Base-by-base conservation (phyloP, 2,329 filamentous ascomycete species). In the Botrytis fabae region DNA sequence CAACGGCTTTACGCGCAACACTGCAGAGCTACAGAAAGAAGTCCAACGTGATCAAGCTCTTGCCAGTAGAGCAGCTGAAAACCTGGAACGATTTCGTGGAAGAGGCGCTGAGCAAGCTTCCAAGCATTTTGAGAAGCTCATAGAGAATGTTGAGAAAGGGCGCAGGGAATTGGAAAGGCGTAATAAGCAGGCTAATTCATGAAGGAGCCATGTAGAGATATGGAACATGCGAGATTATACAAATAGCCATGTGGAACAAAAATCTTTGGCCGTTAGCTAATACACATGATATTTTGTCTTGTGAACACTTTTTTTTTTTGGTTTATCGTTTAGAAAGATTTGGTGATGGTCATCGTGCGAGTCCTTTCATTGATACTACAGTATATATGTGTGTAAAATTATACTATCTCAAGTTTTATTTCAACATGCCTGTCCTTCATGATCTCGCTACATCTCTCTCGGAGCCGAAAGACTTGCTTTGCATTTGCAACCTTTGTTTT, bases 81-180 rank as follows among this genome's bases (percentile, higher is more conserved):
- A 57, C 1, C 28, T 59, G 14, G 48, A 42, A 7, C 48, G 65
- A 44, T 22, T 40, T 1, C 65, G 65, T 6, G 65, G 68, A 5
- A 60, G 48, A 38, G 40, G 40, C 28, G 68, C 68, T 4, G 68
- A 46, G 40, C 22, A 63, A 48, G 57, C 54, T 35, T 57, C 59
- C 16, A 28, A n/a, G 40, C 12, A 63, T 42, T 69, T 69, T 32
- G 65, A 69, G 25, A 38, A n/a, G 65, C 51, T 57, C 18, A 59
- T 69, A 51, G n/a, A 14, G 2, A 42, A 57, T 69, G 65, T 69
- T 20, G 65, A 69, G 38, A 42, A 42, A 42, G 65, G 48, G 12
- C 38, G 48, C 5, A 57, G 25, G 51, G 65, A 69, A 51, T 42
- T 69, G 48, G 65, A 69, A 6, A 42, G 38, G 38, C n/a, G 65